Evolutionary conservation across 768 basidiomycete genomes (phyloP), one percentile per base, ranked within the genome.

Genomic region (Ramaria sp.): DNA sequence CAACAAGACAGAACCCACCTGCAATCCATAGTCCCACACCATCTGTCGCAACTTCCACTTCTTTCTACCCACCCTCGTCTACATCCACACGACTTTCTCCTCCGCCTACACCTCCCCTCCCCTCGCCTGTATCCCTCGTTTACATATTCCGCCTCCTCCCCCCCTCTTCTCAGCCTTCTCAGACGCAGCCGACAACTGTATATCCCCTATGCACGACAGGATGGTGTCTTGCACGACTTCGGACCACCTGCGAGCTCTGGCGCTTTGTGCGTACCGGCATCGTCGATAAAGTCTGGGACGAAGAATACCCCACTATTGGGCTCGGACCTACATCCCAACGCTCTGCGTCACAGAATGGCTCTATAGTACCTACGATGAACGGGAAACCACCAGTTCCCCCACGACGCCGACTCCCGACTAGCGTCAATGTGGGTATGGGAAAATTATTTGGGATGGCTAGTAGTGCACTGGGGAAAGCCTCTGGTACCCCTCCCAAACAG

Each of bases 191-290:
- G 53, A 65, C 62, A 31, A 76, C 80, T 1, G 75, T 84, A 17
- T 88, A 95, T 68, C 90, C 93, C 0, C 73, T 96, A 2, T 96
- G 92, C 64, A 72, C 78, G 11, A 80, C 79, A 17, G 84, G 88
- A n/a, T 95, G 91, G 85, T 95, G 92, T 67, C 74, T 95, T 15
- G 72, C 78, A 5, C 80, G 93, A 7, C 74, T 96, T 19, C 81
- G 92, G 12, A 77, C 85, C 38, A 91, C 92, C n/a, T 94, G 91
- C 68, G 86, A 84, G 4, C 72, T 95, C 13, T 96, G 92, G 91
- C 81, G 86, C 17, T 95, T 89, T 64, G 83, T 95, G 51, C 80
- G 91, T 22, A 83, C 81, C 0, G 81, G 86, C 10, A 74, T 96
- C 54, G 75, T 95, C 19, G 90, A 92, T 59, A 86, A 84, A 62